Evolutionary conservation across 192 early-diverging fungal genomes (phyloP), one percentile per base, ranked within the genome.

Genomic region (Jimgerdemannia lactiflua): DNA sequence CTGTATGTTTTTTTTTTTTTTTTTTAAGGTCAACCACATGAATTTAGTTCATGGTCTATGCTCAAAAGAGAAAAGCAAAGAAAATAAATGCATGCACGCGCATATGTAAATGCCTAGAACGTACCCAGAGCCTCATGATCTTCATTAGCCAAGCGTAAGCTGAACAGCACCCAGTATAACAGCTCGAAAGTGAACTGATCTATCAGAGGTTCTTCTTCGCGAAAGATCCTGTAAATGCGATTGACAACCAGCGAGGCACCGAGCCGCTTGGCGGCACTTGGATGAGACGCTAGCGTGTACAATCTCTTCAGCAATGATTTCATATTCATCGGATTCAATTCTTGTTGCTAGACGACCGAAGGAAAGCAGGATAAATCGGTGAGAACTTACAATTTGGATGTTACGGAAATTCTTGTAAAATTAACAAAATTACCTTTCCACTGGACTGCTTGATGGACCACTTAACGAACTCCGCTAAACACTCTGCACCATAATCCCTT

Each of bases 401-500:
- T 29, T 29, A 29, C 0, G 29, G 29, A 29, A 29, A 29, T 29
- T 29, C 29, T 29, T 29, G 29, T 29, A 41, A 4, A 59, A 11
- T 59, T 6, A 59, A 10, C 14, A 59, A 6, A 59, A 43, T 70
- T 19, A 72, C 67, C 65, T 85, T 82, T 29, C 75, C 73, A 9
- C 81, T 76, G 1, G 86, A 83, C 72, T 92, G 92, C 71, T 93
- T 93, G 73, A 94, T 89, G 0, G 91, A 91, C 89, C 91, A 94
- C 73, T 87, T 86, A 29, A 93, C 82, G 78, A 93, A 95, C 74
- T 95, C 93, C 40, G 86, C 79, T 0, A 92, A 72, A 65, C 94
- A 93, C 67, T 93, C 90, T 1, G 90, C 90, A 17, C 91, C 91
- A 77, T 91, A 94, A 73, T 94, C 93, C 39, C 93, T 80, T 3